Conservation (phyloP, 148 eudicot species). For the Diospyros lotus region DNA sequence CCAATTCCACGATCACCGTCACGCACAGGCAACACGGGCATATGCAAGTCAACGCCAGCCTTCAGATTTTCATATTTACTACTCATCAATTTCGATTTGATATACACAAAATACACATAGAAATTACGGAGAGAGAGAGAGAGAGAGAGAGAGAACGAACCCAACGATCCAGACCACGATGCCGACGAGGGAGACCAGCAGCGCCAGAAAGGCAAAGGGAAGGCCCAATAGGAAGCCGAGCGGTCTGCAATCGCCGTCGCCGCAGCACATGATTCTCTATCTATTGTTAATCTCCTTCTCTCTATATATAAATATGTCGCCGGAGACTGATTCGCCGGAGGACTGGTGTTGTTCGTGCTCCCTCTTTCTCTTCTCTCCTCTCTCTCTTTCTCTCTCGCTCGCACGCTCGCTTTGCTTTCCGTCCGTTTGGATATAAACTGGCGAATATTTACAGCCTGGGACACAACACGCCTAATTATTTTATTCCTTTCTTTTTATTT, state of each 20-base stretch:
- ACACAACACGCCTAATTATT: too few relatives aligned
- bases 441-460: too few relatives aligned
- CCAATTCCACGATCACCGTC: constrained; percentile 58
- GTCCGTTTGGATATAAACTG: too few relatives aligned
- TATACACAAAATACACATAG: too few relatives aligned
- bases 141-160: constrained; percentile 19
- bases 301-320: neutral
- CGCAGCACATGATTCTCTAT: constrained; percentile 30
- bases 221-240: constrained; percentile 48
- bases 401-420: too few relatives aligned
- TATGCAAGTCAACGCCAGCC: constrained; percentile 52
- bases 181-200: constrained; percentile 48
- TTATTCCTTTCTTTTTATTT: too few relatives aligned
- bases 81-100: too few relatives aligned
- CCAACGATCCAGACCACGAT: constrained; percentile 54
- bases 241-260: constrained; percentile 47
- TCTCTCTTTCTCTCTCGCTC: too few relatives aligned
- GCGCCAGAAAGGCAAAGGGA: constrained; percentile 49
- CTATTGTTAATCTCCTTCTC: neutral
- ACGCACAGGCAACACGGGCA: constrained; percentile 69
- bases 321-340: too few relatives aligned
- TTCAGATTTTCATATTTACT: constrained; percentile 2
- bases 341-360: too few relatives aligned
- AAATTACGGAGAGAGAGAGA: too few relatives aligned
- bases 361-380: too few relatives aligned